Conservation (phyloP, 352 stramenopile species). For the Phytophthora brassicae region DNA sequence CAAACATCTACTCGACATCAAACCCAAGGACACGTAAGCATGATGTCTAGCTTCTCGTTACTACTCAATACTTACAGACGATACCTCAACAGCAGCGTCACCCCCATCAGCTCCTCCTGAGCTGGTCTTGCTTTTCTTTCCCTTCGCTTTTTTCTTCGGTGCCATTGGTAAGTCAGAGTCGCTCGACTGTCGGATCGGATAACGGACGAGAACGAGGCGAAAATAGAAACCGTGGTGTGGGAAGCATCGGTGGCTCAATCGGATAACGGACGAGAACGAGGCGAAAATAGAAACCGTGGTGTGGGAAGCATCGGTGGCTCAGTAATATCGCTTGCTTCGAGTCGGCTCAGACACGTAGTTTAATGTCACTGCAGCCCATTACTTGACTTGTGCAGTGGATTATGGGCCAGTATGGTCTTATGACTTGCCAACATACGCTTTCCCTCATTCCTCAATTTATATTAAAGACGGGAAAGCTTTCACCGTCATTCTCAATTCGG, state of each 20-base stretch:
- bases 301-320: too few species aligned
- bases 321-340: background rate
- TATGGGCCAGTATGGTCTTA: conserved; percentile 15
- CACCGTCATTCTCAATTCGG: background rate
- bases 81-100: conserved; percentile 12
- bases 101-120: conserved; percentile 14
- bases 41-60: too few species aligned
- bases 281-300: too few species aligned
- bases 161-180: conserved; percentile 23
- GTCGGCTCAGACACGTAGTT: too few species aligned
- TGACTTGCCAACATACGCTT: conserved; percentile 10
- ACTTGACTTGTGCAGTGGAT: conserved; percentile 6
- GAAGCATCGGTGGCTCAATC: too few species aligned
- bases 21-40: background rate
- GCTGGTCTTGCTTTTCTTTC: conserved; percentile 29
- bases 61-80: conserved; percentile 10
- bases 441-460: conserved; percentile 26
- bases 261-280: too few species aligned
- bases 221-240: conserved; percentile 16
- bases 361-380: too few species aligned
- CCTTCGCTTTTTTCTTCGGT: conserved; percentile 49
- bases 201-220: conserved; percentile 8
- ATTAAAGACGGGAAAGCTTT: too few species aligned
- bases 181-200: background rate
- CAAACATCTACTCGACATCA: conserved; percentile 24